A percentile compares a stretch with the other conserved stretches of the same genome.
Conservation (phyloP, 2,329 filamentous ascomycete genomes). For the Nakataea oryzae region DNA sequence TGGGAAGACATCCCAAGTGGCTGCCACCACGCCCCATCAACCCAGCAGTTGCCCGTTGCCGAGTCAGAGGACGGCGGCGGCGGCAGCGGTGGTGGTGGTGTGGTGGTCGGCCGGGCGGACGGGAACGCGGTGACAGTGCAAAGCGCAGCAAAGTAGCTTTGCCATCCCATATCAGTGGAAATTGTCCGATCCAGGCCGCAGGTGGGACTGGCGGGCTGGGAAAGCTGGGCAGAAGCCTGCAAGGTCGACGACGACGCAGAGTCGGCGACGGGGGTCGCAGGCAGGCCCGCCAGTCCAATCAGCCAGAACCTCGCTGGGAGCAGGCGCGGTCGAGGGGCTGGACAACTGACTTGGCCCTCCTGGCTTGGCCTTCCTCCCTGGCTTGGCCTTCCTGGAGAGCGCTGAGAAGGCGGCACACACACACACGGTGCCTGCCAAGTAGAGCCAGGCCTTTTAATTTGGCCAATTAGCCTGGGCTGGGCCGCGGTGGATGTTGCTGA, state of each 20-base stretch:
- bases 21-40: background rate
- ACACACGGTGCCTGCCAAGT: slow-evolving; percentile 2
- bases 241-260: too few relatives aligned
- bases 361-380: background rate
- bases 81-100: too few relatives aligned
- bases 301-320: background rate
- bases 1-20: background rate
- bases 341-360: too few relatives aligned
- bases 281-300: too few relatives aligned
- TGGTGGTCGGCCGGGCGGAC: too few relatives aligned
- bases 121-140: background rate
- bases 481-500: background rate
- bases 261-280: too few relatives aligned
- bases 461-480: slow-evolving; percentile 3
- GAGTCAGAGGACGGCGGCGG: background rate
- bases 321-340: background rate
- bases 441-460: background rate
- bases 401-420: background rate
- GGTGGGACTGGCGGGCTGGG: background rate
- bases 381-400: background rate
- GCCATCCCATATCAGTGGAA: background rate
- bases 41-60: too few relatives aligned
- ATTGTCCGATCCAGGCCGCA: background rate
- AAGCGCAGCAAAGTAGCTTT: background rate
- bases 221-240: too few relatives aligned